These are phyloP conservation scores for Aspergillus steynii DNA, from an alignment of 495 filamentous ascomycete genomes.

Conservation along the genomic window DNA sequence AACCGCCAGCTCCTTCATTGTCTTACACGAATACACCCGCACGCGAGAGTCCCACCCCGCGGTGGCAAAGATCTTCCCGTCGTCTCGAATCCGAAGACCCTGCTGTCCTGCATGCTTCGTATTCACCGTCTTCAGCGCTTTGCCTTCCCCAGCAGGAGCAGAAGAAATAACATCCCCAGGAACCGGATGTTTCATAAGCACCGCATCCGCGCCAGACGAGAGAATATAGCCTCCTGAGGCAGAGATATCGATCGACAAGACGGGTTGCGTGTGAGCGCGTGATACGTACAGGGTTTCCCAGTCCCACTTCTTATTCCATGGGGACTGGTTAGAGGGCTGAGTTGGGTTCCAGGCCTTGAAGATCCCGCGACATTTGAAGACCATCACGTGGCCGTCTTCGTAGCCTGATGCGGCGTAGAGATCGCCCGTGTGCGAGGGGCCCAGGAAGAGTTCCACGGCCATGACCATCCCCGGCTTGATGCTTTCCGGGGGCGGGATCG, in stretches of 20 bases:
- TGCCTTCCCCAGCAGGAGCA: conserved; percentile 22
- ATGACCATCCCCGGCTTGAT: conserved; percentile 87
- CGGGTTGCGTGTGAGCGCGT: conserved; percentile 76
- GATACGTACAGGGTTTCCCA: conserved; percentile 68
- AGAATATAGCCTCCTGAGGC: conserved; percentile 63
- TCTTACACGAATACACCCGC: conserved; percentile 77
- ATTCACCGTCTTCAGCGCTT: conserved; percentile 59
- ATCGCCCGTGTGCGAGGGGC: conserved; percentile 22
- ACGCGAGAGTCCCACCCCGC: conserved; percentile 88
- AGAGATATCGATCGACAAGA: conserved; percentile 73
- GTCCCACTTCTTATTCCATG: conserved; percentile 28
- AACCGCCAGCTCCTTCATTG: conserved; percentile 86
- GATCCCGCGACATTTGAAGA: conserved; percentile 44
- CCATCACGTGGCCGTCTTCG: conserved; percentile 77
- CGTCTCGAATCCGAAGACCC: conserved; percentile 70
- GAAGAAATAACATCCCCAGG: conserved; percentile 27
- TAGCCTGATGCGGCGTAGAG: conserved; percentile 71
- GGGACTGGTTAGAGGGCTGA: too few relatives aligned
- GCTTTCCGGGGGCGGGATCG: conserved; percentile 56
- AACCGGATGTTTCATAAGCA: conserved; percentile 64
- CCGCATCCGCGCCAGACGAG: conserved; percentile 80
- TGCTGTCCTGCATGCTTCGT: conserved; percentile 94
- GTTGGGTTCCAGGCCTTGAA: conserved; percentile 10
- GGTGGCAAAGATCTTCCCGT: conserved; percentile 83
- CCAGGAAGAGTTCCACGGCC: conserved; percentile 64